Evolutionary conservation across 2,329 filamentous ascomycete species (phyloP).

Genomic region (Phialophora expanda): DNA sequence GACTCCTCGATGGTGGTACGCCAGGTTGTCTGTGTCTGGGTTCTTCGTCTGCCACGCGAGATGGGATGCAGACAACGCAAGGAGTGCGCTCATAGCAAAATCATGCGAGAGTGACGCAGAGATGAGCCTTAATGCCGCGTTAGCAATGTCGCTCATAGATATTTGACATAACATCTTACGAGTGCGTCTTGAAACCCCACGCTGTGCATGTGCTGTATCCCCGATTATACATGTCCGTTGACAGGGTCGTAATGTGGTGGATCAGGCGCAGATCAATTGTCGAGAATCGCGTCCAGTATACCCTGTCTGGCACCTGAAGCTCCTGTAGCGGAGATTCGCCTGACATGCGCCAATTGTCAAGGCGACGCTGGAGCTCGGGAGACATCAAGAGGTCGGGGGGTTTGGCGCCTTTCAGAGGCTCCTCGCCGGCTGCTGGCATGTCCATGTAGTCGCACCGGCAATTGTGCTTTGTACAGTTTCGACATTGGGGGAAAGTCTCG

Average conservation of each 20-base stretch:
- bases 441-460: constrained; percentile 98
- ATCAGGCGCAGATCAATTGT: constrained; percentile 84
- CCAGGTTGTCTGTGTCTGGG: constrained; percentile 81
- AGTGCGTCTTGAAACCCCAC: constrained; percentile 91
- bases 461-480: constrained; percentile 99
- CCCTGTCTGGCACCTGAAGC: constrained; percentile 75
- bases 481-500: constrained; percentile 96
- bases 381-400: constrained; percentile 78
- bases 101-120: constrained; percentile 78
- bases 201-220: constrained; percentile 83
- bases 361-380: constrained; percentile 78
- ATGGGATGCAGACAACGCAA: constrained; percentile 94
- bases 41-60: constrained; percentile 88
- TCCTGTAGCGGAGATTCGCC: constrained; percentile 85
- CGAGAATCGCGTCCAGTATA: constrained; percentile 73
- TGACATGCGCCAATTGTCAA: constrained; percentile 82
- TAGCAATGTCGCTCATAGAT: constrained; percentile 36
- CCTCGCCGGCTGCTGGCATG: constrained; percentile 67
- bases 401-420: constrained; percentile 57
- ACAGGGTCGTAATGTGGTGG: constrained; percentile 85
- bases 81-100: constrained; percentile 92
- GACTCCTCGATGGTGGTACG: constrained; percentile 83
- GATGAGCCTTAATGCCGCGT: constrained; percentile 67
- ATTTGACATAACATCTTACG: constrained; percentile 63
- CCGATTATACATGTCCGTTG: constrained; percentile 77